Evolutionary conservation across 176 grass and related monocot species (phyloP).

Genomic region (Typha latifolia): DNA sequence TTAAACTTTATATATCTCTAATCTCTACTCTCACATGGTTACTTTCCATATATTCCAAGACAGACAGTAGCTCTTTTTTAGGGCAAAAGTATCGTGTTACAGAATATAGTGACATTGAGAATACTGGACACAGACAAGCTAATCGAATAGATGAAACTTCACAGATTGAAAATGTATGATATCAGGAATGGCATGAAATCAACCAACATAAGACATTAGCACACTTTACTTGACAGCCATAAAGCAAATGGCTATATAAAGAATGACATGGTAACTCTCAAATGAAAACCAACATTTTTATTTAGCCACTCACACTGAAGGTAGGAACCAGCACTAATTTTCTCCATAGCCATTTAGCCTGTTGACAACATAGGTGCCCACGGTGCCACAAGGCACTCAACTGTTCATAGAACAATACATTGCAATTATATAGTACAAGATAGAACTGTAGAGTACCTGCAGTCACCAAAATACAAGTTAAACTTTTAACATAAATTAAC

Average conservation of each 20-base stretch:
- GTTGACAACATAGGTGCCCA: conserved; percentile 14
- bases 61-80: no score
- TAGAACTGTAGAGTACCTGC: neutral
- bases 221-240: neutral
- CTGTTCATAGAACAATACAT: neutral
- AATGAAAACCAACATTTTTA: neutral
- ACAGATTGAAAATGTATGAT: no score
- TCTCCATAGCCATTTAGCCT: conserved; percentile 40
- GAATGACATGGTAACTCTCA: neutral
- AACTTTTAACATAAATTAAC: neutral
- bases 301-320: conserved; percentile 24
- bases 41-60: no score
- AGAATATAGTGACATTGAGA: no score
- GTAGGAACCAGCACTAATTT: conserved; percentile 28
- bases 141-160: no score
- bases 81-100: no score
- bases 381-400: conserved; percentile 15
- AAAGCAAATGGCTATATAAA: neutral
- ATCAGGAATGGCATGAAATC: no score
- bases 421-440: neutral
- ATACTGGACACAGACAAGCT: no score
- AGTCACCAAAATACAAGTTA: neutral
- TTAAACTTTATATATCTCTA: no score
- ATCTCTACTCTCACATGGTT: no score
- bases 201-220: neutral